These are phyloP conservation scores for Plasmodium adleri DNA, from an alignment of 169 alveolate species.

Conservation along the genomic window DNA sequence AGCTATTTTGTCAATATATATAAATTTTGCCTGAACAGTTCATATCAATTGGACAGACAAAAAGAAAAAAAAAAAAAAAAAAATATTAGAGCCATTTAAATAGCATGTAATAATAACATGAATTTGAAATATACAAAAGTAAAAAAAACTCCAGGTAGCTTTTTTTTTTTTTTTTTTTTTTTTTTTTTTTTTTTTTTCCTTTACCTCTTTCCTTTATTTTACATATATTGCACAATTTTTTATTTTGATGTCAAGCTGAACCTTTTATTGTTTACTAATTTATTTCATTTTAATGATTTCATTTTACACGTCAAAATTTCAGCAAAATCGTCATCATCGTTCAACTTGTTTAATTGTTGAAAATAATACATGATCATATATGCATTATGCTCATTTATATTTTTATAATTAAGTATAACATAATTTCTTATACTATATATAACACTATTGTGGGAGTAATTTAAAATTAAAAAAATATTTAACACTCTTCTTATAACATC, in stretches of 20 bases:
- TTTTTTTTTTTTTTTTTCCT: neutral
- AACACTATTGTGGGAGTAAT: slow-evolving; percentile 20
- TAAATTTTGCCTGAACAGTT: no score
- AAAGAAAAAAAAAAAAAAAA: no score
- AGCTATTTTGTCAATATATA: no score
- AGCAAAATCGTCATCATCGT: slow-evolving; percentile 56
- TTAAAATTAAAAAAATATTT: slow-evolving; percentile 40
- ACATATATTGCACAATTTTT: neutral
- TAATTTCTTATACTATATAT: slow-evolving; percentile 37
- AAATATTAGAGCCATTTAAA: no score
- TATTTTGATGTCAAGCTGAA: slow-evolving; percentile 2
- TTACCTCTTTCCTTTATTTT: slow-evolving; percentile 3
- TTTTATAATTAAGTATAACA: slow-evolving; percentile 55
- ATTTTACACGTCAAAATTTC: slow-evolving; percentile 63
- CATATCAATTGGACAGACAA: no score
- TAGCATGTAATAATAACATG: no score
- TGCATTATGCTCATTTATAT: slow-evolving; percentile 68
- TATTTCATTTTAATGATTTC: slow-evolving; percentile 25
- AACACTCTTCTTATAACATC: slow-evolving; percentile 56
- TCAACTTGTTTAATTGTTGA: slow-evolving; percentile 47
- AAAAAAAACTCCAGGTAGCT: neutral
- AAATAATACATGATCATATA: slow-evolving; percentile 52
- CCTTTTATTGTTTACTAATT: neutral
- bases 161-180: neutral
- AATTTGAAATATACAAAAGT: no score